These are phyloP conservation scores for Salvia miltiorrhiza DNA, from an alignment of 257 asterid species.

Conservation along the genomic window DNA sequence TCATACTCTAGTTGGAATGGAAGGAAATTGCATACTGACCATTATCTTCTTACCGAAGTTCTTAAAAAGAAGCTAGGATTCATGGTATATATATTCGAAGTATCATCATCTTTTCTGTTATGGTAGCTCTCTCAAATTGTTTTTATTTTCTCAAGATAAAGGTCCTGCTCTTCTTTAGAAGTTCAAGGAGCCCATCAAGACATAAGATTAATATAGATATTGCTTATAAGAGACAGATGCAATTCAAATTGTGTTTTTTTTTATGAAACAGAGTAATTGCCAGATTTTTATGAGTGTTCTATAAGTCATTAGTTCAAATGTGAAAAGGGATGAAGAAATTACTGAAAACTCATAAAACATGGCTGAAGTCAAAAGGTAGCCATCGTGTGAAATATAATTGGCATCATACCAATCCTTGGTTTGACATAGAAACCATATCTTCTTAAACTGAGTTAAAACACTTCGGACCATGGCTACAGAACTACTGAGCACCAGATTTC, in stretches of 20 bases:
- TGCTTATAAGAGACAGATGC: not conserved
- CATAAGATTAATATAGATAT: not conserved
- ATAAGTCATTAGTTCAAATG: not conserved
- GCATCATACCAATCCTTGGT: too few species aligned
- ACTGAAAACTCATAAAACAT: too few species aligned
- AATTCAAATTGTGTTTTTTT: too few species aligned
- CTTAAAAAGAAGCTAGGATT: conserved; percentile 88
- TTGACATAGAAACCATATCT: too few species aligned
- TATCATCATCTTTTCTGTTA: not conserved
- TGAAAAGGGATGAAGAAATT: not conserved
- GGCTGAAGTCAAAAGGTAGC: not conserved
- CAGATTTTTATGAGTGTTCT: not conserved
- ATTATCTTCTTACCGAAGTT: conserved; percentile 69
- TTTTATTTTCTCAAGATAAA: not conserved
- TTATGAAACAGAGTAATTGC: not conserved
- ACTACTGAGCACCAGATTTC: too few species aligned
- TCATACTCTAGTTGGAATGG: conserved; percentile 93
- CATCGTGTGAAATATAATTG: not conserved
- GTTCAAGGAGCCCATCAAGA: not conserved
- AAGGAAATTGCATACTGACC: conserved; percentile 52
- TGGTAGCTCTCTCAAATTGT: conserved; percentile 13
- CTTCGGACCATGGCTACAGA: too few species aligned
- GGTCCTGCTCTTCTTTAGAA: not conserved
- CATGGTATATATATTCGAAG: conserved; percentile 48
- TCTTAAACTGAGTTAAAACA: too few species aligned